phyloP scores from a whole-genome alignment of 2,329 filamentous ascomycete genomes.

The Aspergillus arachidicola region DNA sequence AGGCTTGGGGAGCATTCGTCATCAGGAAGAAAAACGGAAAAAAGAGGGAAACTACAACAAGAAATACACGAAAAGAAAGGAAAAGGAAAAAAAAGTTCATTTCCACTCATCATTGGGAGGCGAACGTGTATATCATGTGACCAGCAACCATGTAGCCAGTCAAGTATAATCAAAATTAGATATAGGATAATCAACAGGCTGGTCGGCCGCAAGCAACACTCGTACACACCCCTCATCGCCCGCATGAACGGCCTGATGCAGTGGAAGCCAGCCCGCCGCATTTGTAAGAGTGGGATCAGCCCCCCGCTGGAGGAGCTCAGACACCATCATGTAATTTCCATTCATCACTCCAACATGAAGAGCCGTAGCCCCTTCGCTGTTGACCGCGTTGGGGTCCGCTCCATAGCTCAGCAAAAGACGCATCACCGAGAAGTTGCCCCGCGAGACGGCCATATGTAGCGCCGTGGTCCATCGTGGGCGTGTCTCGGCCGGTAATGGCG shows the following conservation, averaged over 20 bases:
- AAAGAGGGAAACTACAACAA: neutral
- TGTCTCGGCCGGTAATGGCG: neutral
- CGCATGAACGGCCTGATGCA: neutral
- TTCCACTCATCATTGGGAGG: neutral
- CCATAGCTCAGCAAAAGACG: neutral
- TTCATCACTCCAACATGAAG: neutral
- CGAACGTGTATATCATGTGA: neutral
- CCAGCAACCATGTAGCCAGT: neutral
- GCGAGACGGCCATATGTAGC: slow-evolving; percentile 1
- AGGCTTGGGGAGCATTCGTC: no score
- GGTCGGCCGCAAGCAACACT: neutral
- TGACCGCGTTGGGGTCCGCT: neutral
- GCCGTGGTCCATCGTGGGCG: neutral
- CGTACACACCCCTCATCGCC: neutral
- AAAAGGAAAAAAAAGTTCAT: neutral
- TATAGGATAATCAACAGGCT: neutral
- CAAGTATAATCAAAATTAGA: neutral
- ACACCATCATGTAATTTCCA: neutral
- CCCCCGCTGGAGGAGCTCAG: neutral
- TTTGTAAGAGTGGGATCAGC: slow-evolving; percentile 2
- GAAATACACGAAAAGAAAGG: neutral
- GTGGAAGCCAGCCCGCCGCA: neutral
- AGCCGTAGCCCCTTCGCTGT: slow-evolving; percentile 4
- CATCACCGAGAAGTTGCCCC: neutral
- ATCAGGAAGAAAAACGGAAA: neutral